These are phyloP conservation scores for Coemansia erecta DNA, from an alignment of 192 early-diverging fungal genomes.

Conservation along the genomic window DNA sequence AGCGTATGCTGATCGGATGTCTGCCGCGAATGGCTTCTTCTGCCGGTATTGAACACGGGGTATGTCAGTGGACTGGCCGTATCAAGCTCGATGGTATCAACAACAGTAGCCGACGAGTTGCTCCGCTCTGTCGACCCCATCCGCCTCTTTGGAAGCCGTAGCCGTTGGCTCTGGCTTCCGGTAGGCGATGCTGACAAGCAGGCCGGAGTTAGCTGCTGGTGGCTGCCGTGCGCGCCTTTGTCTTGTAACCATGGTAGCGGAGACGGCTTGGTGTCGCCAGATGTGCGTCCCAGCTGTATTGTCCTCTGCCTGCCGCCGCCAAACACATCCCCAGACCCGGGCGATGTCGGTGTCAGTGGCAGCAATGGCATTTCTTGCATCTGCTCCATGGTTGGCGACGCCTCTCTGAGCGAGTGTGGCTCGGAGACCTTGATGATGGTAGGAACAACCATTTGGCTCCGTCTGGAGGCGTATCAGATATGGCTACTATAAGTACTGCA, in stretches of 20 bases:
- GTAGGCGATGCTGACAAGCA: constrained; percentile 1
- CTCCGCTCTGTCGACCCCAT: constrained; percentile 32
- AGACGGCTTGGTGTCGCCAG: constrained; percentile 9
- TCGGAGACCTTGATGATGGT: no score
- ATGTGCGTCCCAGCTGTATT: constrained; percentile 29
- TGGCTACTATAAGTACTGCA: not conserved
- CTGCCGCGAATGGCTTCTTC: not conserved
- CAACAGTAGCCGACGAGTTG: constrained; percentile 25
- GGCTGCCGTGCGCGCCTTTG: constrained; percentile 2
- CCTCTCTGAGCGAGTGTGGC: no score
- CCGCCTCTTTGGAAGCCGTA: constrained; percentile 49
- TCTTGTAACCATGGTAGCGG: constrained; percentile 18
- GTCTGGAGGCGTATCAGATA: not conserved
- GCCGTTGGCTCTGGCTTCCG: constrained; percentile 12
- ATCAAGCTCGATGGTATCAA: constrained; percentile 7
- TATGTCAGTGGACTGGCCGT: constrained; percentile 13
- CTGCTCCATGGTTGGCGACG: constrained; percentile 5
- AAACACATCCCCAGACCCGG: constrained; percentile 5
- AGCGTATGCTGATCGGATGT: constrained; percentile 5
- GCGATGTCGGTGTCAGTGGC: constrained; percentile 36
- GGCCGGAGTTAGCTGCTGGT: constrained; percentile 3
- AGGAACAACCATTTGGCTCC: not conserved
- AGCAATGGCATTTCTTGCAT: constrained; percentile 16
- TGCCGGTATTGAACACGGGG: constrained; percentile 12
- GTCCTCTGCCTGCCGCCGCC: constrained; percentile 13